Evolutionary conservation across 352 stramenopile species (phyloP), one percentile per base, ranked within the genome.

Genomic region (Globisporangium nodosum): DNA sequence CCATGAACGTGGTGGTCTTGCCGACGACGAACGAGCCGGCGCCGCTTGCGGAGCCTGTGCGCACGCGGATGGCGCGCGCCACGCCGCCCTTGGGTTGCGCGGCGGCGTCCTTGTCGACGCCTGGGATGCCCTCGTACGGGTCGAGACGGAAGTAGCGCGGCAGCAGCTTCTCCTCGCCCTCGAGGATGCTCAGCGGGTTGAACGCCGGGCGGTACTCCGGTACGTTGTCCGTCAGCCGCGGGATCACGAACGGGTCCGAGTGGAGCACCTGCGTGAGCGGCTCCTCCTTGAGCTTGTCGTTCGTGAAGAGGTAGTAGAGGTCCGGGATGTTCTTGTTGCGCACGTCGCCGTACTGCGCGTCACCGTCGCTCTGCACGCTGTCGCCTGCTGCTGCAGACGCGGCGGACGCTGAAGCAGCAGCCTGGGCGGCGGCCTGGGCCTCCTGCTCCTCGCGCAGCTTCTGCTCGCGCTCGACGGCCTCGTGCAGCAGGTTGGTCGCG

Each of bases 161-260:
- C 51, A 91, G 60, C n/a, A 91, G 64, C 63, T 85, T 74, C 56
- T 89, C 79, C 61, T 89, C 81, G 20, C 66, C 69, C 30, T 84
- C 63, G 24, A 91, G 73, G 56, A 91, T 89, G 52, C 71, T 88
- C 45, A 87, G 56, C 47, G 81, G 79, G 56, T 91, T 91, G 59
- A 88, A 81, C 52, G 66, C 72, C 0, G 81, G 81, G 0, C 78
- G 70, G 64, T 91, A 91, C 52, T 84, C 78, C 13, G 65, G 54
- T 42, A 89, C 81, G 58, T 88, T 88, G 69, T 91, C 81, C 16
- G 81, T 87, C 30, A 83, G 71, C 31, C 81, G 68, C 18, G 81
- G 81, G 61, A 91, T 91, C 39, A 76, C 86, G 56, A 87, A 91
- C 56, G 81, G 79, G 56, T 89, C 79, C 5, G 62, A 80, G 21